Conservation (phyloP, 78 protist species). For the Dictyostelium purpureum region DNA sequence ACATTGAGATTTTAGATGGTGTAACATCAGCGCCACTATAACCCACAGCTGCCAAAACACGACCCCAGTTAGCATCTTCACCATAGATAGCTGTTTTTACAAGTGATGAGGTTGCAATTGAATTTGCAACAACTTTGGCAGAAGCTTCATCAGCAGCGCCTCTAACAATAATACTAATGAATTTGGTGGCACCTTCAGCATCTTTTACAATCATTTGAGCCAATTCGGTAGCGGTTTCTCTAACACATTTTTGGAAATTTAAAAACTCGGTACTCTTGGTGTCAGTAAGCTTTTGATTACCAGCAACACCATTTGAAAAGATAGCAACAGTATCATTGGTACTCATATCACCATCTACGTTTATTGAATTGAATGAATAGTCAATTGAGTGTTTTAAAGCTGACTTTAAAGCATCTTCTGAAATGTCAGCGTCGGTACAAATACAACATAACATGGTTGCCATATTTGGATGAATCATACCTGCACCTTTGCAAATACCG, state of each 20-base stretch:
- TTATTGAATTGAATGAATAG: conserved; percentile 80
- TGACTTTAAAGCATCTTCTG: background rate
- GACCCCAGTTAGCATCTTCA: conserved; percentile 87
- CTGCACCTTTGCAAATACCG: conserved; percentile 89
- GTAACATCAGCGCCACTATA: conserved; percentile 75
- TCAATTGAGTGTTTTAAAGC: conserved; percentile 63
- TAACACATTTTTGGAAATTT: conserved; percentile 31
- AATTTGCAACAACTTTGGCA: conserved; percentile 29
- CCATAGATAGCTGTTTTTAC: conserved; percentile 88
- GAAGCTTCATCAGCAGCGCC: conserved; percentile 32
- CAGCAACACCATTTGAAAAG: conserved; percentile 61
- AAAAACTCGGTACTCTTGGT: background rate
- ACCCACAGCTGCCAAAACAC: conserved; percentile 86
- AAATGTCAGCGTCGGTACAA: conserved; percentile 72
- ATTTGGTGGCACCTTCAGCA: conserved; percentile 87
- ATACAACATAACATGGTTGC: conserved; percentile 73
- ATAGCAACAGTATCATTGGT: conserved; percentile 81
- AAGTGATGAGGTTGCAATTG: conserved; percentile 54
- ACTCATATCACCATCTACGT: conserved; percentile 84
- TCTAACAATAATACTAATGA: conserved; percentile 21
- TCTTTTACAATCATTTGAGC: conserved; percentile 79
- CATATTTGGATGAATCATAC: conserved; percentile 90
- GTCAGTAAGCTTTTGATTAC: background rate
- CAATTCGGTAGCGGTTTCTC: conserved; percentile 19
- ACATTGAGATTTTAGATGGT: conserved; percentile 67